Conservation (phyloP, 1,139 yeast genomes). For the Hansenula sp. region DNA sequence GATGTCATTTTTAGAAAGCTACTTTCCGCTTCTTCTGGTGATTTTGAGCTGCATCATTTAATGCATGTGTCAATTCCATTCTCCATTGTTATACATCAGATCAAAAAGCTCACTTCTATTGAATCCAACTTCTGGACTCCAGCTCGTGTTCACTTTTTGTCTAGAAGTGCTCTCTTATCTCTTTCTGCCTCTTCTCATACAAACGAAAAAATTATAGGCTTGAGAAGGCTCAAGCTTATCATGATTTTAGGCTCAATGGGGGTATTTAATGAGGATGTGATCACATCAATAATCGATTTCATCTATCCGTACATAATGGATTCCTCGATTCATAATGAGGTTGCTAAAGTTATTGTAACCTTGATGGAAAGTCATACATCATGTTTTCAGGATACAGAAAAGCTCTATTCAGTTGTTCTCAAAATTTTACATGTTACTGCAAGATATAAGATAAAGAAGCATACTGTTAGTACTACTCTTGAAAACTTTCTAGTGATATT, state of each 20-base stretch:
- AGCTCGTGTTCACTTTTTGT: slow-evolving; percentile 33
- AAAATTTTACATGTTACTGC: not conserved
- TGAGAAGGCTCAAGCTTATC: slow-evolving; percentile 40
- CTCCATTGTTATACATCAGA: slow-evolving; percentile 24
- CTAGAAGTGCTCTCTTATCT: slow-evolving; percentile 29
- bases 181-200: slow-evolving; percentile 23
- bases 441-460: not conserved
- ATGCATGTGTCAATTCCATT: slow-evolving; percentile 25
- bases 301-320: slow-evolving; percentile 24
- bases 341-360: slow-evolving; percentile 12
- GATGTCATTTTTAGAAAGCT: slow-evolving; percentile 1
- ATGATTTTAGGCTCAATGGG: slow-evolving; percentile 26
- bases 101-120: slow-evolving; percentile 20
- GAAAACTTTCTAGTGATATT: not conserved
- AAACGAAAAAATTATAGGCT: slow-evolving; percentile 23
- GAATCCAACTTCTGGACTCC: slow-evolving; percentile 34
- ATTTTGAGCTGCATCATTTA: slow-evolving; percentile 12
- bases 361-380: not conserved
- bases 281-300: slow-evolving; percentile 22
- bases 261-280: slow-evolving; percentile 17
- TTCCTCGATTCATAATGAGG: slow-evolving; percentile 23
- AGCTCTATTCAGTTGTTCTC: not conserved
- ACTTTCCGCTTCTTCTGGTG: slow-evolving; percentile 5
- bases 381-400: not conserved
- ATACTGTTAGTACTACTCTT: not conserved